Evolutionary conservation across 2,329 filamentous ascomycete genomes (phyloP), one percentile per base, ranked within the genome.

Genomic region (Trichoderma asperellum): DNA sequence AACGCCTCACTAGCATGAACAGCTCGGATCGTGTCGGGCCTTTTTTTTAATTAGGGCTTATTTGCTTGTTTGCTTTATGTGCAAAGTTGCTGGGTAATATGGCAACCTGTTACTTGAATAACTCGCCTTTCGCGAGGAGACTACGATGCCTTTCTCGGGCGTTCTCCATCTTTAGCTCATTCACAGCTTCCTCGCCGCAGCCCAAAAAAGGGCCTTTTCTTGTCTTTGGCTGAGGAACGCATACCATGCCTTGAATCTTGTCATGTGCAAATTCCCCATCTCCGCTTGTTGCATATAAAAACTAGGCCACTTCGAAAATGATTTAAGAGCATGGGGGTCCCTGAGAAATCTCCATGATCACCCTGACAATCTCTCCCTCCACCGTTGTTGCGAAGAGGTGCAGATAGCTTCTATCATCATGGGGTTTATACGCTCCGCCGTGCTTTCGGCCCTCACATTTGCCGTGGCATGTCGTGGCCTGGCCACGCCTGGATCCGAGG

Each of bases 391-490:
- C 29, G 6, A 62, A 62, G 43, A 47, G 49, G 29, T 24, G 32
- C n/a, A 53, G 60, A 27, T 24, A 52, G 60, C 43, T 27, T 53
- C 60, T 24, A 11, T 53, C 60, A 53, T 27, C 60, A 62, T 62
- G 60, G 60, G 60, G 29, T 62, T 62, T 37, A n/a, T 62, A 52
- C 60, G 60, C 43, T 62, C 60, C 43, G 60, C 47, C 43, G 43
- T 62, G 29, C 43, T 62, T 37, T 52, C 60, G 43, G 47, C 14
- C 43, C 29, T 62, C 8, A 16, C 60, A 27, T 29, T 62, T n/a
- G 60, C 60, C 37, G 60, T 29, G 43, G 37, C 60, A 11, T 53
- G 43, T 52, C 43, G n/a, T 7, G 60, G 60, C 11, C n/a, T 53
- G 29, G 14, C 35, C 52, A 52, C 47, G 10, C 40, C 59, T 62